phyloP scores from a whole-genome alignment of 2,329 filamentous ascomycete species.

The Triangularia setosa region DNA sequence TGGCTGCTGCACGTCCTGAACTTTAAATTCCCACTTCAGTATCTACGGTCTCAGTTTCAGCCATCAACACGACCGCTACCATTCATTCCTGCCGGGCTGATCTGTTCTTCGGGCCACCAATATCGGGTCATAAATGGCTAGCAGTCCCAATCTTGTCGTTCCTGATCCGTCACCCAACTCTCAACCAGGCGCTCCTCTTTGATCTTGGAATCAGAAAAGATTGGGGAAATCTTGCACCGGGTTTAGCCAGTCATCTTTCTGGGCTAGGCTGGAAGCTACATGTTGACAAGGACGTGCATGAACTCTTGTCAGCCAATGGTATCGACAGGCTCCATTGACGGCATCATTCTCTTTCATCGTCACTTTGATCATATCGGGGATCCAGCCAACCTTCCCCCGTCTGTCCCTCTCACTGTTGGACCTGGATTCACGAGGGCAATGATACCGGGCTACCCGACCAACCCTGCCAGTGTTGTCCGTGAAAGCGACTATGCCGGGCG shows the following conservation, averaged over 20 bases:
- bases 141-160: constrained; percentile 26
- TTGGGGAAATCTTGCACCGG: constrained; percentile 13
- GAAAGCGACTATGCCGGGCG: constrained; percentile 31
- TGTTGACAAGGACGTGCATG: constrained; percentile 23
- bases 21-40: constrained; percentile 32
- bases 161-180: constrained; percentile 23
- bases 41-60: constrained; percentile 32
- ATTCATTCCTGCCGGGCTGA: constrained; percentile 24
- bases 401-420: constrained; percentile 44
- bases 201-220: constrained; percentile 23
- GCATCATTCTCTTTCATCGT: constrained; percentile 34
- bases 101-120: constrained; percentile 28
- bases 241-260: neutral
- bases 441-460: constrained; percentile 41
- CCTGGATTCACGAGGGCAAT: constrained; percentile 41
- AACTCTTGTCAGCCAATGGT: constrained; percentile 23
- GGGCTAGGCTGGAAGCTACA: neutral
- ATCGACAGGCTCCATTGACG: constrained; percentile 20
- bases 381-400: constrained; percentile 37
- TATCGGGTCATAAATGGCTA: constrained; percentile 31
- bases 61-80: constrained; percentile 30
- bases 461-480: constrained; percentile 28
- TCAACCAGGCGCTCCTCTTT: constrained; percentile 25
- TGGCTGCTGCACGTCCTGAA: constrained; percentile 18
- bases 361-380: constrained; percentile 50